phyloP scores from a whole-genome alignment of 371 early-diverging fungal species.

The Rhizopus sp. region DNA sequence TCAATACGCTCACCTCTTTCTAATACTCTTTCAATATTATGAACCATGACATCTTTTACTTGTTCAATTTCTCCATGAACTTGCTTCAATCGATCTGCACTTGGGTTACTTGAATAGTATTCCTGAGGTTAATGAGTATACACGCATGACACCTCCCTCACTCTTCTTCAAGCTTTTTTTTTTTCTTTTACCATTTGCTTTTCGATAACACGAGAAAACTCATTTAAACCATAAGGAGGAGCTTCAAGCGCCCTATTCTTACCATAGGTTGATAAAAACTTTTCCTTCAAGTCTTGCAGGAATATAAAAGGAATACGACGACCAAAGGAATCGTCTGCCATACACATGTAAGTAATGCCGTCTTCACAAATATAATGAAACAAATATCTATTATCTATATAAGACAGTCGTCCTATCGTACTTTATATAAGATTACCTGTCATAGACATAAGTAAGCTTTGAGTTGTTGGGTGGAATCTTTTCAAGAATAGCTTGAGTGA shows the following conservation, averaged over 20 bases:
- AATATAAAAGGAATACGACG: slow-evolving; percentile 91
- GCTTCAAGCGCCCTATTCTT: slow-evolving; percentile 60
- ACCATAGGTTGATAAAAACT: slow-evolving; percentile 65
- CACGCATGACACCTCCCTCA: not conserved
- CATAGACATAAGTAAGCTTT: slow-evolving; percentile 89
- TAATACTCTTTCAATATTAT: slow-evolving; percentile 91
- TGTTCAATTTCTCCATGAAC: slow-evolving; percentile 91
- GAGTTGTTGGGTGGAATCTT: slow-evolving; percentile 90
- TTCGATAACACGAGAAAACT: slow-evolving; percentile 79
- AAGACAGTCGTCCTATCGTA: not conserved
- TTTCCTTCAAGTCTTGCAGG: slow-evolving; percentile 77
- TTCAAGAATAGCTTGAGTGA: slow-evolving; percentile 86
- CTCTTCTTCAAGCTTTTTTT: no score
- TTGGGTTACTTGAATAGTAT: slow-evolving; percentile 73
- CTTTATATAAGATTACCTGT: slow-evolving; percentile 57
- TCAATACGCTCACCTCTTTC: slow-evolving; percentile 94
- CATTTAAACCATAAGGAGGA: slow-evolving; percentile 78
- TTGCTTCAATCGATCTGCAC: slow-evolving; percentile 78
- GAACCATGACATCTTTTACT: slow-evolving; percentile 93
- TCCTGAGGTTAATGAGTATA: slow-evolving; percentile 29
- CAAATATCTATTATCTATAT: slow-evolving; percentile 60
- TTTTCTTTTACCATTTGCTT: slow-evolving; percentile 73
- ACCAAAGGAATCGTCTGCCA: slow-evolving; percentile 89
- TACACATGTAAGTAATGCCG: slow-evolving; percentile 84
- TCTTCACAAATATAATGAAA: slow-evolving; percentile 88